Evolutionary conservation across 2,329 filamentous ascomycete genomes (phyloP).

Genomic region (Talaromyces verruculosus): DNA sequence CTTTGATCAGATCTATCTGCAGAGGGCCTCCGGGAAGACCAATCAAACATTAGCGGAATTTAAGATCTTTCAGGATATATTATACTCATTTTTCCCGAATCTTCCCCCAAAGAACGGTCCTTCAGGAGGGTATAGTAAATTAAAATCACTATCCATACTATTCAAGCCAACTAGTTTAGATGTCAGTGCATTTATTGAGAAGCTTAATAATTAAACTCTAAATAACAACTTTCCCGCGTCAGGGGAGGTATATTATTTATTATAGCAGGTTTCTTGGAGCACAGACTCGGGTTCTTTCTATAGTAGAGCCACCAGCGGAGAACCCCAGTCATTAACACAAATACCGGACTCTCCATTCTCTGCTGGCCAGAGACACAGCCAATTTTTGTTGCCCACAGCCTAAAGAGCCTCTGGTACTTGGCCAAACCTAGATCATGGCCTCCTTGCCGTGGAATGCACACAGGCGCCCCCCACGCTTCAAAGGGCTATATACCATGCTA

Average conservation of each 20-base stretch:
- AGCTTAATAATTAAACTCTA: neutral
- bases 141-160: neutral
- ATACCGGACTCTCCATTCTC: neutral
- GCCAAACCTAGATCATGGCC: neutral
- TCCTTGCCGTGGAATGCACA: neutral
- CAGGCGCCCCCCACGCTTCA: neutral
- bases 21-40: neutral
- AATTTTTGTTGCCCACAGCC: neutral
- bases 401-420: neutral
- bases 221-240: neutral
- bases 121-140: neutral
- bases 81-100: neutral
- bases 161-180: neutral
- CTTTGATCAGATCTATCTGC: neutral
- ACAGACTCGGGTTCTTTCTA: neutral
- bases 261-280: neutral
- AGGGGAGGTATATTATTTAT: neutral
- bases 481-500: neutral
- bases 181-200: neutral
- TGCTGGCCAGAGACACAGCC: neutral
- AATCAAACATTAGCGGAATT: neutral
- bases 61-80: neutral
- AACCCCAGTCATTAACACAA: neutral
- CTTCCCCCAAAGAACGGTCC: neutral
- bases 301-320: neutral